Evolutionary conservation across 139 green algal species (phyloP).

Genomic region (Coelastrella sp.): DNA sequence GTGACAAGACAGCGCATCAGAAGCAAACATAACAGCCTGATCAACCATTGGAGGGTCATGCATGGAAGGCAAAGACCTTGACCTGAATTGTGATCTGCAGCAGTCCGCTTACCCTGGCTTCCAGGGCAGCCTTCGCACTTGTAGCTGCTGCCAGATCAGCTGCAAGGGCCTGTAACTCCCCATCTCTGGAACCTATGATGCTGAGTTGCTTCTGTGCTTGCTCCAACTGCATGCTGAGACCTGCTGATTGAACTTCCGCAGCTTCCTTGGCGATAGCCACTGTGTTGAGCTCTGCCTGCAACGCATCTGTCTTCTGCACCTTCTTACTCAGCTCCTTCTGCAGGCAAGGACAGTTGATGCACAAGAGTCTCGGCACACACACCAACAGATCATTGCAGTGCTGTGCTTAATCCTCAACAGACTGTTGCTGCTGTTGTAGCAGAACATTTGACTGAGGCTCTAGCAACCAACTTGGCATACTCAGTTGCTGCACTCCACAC

Average conservation of each 20-base stretch:
- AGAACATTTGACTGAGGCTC: too few relatives aligned
- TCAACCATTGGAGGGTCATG: background rate
- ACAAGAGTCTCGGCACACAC: too few relatives aligned
- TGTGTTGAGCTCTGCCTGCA: constrained; percentile 29
- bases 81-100: too few relatives aligned
- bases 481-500: background rate
- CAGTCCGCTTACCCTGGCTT: constrained; percentile 23
- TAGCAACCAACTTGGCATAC: background rate
- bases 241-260: background rate
- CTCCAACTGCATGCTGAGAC: background rate
- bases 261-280: background rate
- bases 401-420: too few relatives aligned
- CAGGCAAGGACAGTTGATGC: background rate
- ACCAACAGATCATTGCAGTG: too few relatives aligned
- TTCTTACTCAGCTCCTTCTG: constrained; percentile 42
- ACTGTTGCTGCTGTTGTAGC: background rate
- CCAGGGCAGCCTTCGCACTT: constrained; percentile 23
- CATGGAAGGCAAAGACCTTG: too few relatives aligned
- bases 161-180: constrained; percentile 12
- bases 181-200: background rate
- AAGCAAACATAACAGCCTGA: background rate
- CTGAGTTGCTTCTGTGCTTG: background rate
- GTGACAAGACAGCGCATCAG: background rate
- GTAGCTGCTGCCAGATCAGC: constrained; percentile 19
- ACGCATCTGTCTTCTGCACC: constrained; percentile 21